These are phyloP conservation scores for Ganoderma lucidum DNA, from an alignment of 1,284 basidiomycete genomes.

Conservation along the genomic window DNA sequence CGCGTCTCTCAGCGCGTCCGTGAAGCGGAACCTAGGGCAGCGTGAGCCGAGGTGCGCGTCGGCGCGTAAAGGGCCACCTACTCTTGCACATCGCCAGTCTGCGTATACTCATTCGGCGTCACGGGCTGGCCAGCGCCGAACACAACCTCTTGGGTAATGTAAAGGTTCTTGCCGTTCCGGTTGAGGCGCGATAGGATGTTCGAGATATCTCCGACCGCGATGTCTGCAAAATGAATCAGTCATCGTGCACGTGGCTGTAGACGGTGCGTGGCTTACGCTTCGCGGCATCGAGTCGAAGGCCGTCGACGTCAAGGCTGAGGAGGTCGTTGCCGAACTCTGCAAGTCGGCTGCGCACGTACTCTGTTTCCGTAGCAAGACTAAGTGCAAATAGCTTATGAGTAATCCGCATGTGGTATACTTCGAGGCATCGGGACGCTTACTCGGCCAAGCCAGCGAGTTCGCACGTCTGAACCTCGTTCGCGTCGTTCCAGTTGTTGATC, in stretches of 20 bases:
- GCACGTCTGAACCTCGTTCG: slow-evolving; percentile 66
- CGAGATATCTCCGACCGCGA: slow-evolving; percentile 57
- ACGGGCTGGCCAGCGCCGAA: slow-evolving; percentile 61
- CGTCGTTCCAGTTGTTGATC: slow-evolving; percentile 62
- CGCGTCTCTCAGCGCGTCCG: slow-evolving; percentile 56
- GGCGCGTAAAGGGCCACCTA: slow-evolving; percentile 39
- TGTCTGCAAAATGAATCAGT: slow-evolving; percentile 49
- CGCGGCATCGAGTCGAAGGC: slow-evolving; percentile 71
- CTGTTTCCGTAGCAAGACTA: slow-evolving; percentile 68
- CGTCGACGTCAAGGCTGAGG: slow-evolving; percentile 67
- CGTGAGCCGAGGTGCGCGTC: background rate
- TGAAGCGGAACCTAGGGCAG: slow-evolving; percentile 64
- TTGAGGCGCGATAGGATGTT: slow-evolving; percentile 60
- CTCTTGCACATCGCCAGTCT: slow-evolving; percentile 73
- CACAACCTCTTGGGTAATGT: slow-evolving; percentile 69
- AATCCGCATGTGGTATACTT: background rate
- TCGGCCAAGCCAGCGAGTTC: slow-evolving; percentile 64
- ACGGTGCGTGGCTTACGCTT: slow-evolving; percentile 54
- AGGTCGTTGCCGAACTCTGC: slow-evolving; percentile 70
- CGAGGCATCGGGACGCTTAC: slow-evolving; percentile 44
- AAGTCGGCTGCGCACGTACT: slow-evolving; percentile 61
- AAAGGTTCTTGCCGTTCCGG: slow-evolving; percentile 43
- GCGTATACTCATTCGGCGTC: slow-evolving; percentile 61
- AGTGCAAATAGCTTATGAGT: too few species aligned
- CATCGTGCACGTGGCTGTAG: too few species aligned